Conservation (phyloP, 2,329 filamentous ascomycete genomes). For the Nemania sp. region DNA sequence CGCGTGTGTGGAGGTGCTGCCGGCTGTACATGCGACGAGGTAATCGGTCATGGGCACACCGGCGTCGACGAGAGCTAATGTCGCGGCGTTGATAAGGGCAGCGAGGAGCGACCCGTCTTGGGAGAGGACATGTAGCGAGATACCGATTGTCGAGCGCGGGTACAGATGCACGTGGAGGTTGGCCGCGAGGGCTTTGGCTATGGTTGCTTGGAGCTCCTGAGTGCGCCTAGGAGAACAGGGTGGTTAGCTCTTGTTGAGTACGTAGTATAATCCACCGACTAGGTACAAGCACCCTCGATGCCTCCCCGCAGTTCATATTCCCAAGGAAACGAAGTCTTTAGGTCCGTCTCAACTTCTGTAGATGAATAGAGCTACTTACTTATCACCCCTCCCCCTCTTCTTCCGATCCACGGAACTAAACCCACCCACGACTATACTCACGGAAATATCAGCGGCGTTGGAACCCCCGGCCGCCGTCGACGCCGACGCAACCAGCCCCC, state of each 20-base stretch:
- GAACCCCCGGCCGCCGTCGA: constrained; percentile 30
- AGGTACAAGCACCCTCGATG: too few relatives aligned
- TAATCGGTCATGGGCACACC: constrained; percentile 97
- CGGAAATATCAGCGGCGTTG: constrained; percentile 75
- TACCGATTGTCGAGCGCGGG: constrained; percentile 84
- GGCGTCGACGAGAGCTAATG: constrained; percentile 91
- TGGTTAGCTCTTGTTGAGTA: constrained; percentile 19
- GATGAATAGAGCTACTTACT: constrained; percentile 65
- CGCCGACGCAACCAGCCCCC: constrained; percentile 46
- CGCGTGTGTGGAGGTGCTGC: constrained; percentile 76
- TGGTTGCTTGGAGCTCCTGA: constrained; percentile 82
- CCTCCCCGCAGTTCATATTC: neutral
- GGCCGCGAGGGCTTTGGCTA: constrained; percentile 80
- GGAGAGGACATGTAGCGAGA: constrained; percentile 87
- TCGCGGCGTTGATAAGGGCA: constrained; percentile 89
- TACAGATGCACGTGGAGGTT: constrained; percentile 89
- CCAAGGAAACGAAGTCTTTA: neutral
- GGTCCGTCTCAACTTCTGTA: too few relatives aligned
- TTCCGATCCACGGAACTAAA: constrained; percentile 91
- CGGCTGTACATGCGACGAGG: constrained; percentile 87
- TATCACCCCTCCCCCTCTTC: constrained; percentile 79
- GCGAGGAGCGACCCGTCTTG: constrained; percentile 92
- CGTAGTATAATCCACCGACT: too few relatives aligned
- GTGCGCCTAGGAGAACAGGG: constrained; percentile 70
- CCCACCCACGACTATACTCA: constrained; percentile 86